Evolutionary conservation across 148 eudicot genomes (phyloP), one percentile per base, ranked within the genome.

Genomic region (Camellia japonica): DNA sequence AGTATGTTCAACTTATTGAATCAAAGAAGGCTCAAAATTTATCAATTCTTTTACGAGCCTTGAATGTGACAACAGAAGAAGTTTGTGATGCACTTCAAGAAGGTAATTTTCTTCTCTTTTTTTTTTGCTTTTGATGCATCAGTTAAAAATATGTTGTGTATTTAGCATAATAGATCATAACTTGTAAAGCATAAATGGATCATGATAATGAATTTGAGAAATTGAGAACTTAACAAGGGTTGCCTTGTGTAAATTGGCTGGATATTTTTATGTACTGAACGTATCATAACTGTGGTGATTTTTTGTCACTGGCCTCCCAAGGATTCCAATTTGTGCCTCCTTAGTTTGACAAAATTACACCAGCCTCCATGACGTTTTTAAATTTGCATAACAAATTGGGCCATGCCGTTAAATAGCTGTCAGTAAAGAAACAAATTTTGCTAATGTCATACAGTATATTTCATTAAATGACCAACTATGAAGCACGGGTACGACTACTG

Each of bases 11-110:
- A 80, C 82, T 96, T 67, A 86, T 96, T 69, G 95, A 93, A 77
- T 84, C 84, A 41, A 93, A 93, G 77, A 91, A 93, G 82, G 88
- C 97, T 16, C 97, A 93, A 83, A 93, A 93, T 72, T 82, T 93
- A 42, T 86, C 93, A 30, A 93, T 93, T 76, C 90, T 91, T 64
- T 72, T 93, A 52, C 86, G 86, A 64, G 97, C 97, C 49, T 55
- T 91, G 78, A 90, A 90, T 77, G 91, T 93, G 80, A 93, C 93
- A 16, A 86, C 87, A 1, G 94, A 89, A 79, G 97, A 93, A 86
- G 93, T 91, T 61, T 83, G 85, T 87, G 93, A 88, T 87, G 97
- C 97, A 42, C 90, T 93, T 86, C 80, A 73, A 51, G 93, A 93
- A 88, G 97, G 97, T 92, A 51, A 82, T 47, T 14, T 80, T 79